Percentiles rank a stretch among this genome's conserved stretches.
These are phyloP conservation scores for Lantana camara DNA, from an alignment of 257 asterid species.

Conservation along the genomic window DNA sequence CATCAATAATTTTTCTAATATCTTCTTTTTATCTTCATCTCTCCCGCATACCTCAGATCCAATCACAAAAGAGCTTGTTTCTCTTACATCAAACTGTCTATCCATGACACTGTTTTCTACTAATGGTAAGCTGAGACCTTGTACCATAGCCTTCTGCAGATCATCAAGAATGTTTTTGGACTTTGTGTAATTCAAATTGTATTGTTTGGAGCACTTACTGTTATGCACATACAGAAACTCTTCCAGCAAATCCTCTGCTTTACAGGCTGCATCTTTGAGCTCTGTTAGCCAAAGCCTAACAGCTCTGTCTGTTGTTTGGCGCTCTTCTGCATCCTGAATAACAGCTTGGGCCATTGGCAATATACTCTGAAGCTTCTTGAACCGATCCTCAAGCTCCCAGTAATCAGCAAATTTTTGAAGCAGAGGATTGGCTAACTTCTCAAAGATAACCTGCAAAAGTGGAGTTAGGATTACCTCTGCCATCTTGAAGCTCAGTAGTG, in stretches of 20 bases:
- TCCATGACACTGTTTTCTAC: conserved; percentile 1
- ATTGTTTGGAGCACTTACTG: neutral
- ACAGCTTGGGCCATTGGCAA: conserved; percentile 26
- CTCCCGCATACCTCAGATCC: conserved; percentile 28
- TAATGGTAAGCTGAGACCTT: conserved; percentile 23
- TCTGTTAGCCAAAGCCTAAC: conserved; percentile 22
- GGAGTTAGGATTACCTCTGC: conserved; percentile 31
- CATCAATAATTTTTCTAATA: conserved; percentile 1
- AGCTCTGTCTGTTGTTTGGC: conserved; percentile 12
- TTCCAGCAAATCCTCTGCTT: conserved; percentile 27
- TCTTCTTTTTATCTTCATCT: conserved; percentile 24
- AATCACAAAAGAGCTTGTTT: conserved; percentile 28
- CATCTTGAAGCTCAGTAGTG: conserved; percentile 15
- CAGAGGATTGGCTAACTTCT: conserved; percentile 29
- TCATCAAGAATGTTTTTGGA: conserved; percentile 16
- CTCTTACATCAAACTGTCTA: conserved; percentile 13
- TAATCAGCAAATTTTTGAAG: too few relatives aligned
- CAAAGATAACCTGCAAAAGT: conserved; percentile 30
- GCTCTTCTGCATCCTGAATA: conserved; percentile 30
- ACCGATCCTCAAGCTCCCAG: conserved; percentile 15
- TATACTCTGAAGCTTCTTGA: conserved; percentile 10
- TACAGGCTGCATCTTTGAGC: conserved; percentile 25
- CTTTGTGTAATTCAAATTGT: conserved; percentile 6
- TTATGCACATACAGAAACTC: conserved; percentile 3
- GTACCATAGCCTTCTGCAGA: conserved; percentile 8